Conservation (phyloP, 192 early-diverging fungal species). For the Backusella mclennaniae region DNA sequence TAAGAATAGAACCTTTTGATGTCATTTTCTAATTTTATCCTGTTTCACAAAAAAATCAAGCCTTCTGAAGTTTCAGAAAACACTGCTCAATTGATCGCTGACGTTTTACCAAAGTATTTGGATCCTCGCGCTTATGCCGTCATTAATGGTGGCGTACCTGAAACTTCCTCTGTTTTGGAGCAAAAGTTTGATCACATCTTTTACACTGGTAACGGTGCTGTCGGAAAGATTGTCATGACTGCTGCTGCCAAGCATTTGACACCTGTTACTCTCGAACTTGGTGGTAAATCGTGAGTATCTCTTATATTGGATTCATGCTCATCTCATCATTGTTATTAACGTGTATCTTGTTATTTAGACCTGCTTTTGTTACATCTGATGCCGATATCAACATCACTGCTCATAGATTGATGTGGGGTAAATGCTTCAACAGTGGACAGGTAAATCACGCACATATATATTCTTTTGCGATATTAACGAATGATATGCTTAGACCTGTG, state of each 20-base stretch:
- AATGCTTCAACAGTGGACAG: conserved; percentile 82
- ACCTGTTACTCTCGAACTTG: conserved; percentile 88
- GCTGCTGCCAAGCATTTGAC: conserved; percentile 83
- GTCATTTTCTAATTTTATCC: not conserved
- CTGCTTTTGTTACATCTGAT: conserved; percentile 59
- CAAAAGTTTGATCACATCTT: conserved; percentile 84
- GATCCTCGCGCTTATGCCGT: conserved; percentile 64
- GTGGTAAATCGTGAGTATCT: conserved; percentile 71
- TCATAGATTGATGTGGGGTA: conserved; percentile 75
- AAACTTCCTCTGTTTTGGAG: conserved; percentile 60
- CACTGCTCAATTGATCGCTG: conserved; percentile 59
- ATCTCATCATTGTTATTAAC: too few species aligned
- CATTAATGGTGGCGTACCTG: conserved; percentile 75
- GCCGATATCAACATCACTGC: conserved; percentile 61
- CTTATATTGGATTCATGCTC: too few species aligned
- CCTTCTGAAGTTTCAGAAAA: conserved; percentile 82
- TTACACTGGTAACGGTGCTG: conserved; percentile 80
- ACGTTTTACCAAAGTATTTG: conserved; percentile 73
- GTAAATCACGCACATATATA: conserved; percentile 20
- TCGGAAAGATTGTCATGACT: conserved; percentile 76
- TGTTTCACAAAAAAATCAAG: conserved; percentile 14
- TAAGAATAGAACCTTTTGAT: not conserved
- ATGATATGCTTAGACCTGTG: conserved; percentile 63
- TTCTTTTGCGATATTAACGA: not conserved
- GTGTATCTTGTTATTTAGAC: conserved; percentile 27